Conservation (phyloP, 1,284 basidiomycete genomes). For the Dichomitus squalens region DNA sequence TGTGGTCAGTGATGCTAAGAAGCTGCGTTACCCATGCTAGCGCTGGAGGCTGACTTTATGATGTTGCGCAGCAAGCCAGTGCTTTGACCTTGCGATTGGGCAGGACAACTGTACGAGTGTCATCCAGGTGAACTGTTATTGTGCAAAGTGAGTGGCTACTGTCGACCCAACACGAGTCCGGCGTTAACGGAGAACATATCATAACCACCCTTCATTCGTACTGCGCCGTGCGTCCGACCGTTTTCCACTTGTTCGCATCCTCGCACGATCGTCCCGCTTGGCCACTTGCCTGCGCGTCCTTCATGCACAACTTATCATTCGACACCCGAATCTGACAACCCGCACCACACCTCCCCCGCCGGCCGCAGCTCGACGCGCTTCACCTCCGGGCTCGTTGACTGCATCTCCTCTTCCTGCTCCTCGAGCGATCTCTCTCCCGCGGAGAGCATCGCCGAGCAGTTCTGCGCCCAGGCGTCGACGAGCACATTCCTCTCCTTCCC, state of each 20-base stretch:
- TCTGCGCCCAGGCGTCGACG: constrained; percentile 32
- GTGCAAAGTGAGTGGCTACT: constrained; percentile 27
- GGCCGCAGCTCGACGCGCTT: constrained; percentile 20
- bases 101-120: constrained; percentile 30
- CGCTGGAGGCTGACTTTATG: background rate
- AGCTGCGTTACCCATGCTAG: background rate
- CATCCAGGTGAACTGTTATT: constrained; percentile 35
- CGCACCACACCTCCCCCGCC: background rate
- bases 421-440: constrained; percentile 27
- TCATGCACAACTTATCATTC: no score
- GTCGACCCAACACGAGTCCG: background rate
- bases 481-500: constrained; percentile 36
- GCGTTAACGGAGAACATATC: background rate
- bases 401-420: constrained; percentile 29
- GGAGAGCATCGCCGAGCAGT: constrained; percentile 32
- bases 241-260: background rate
- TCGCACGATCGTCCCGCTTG: no score
- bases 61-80: constrained; percentile 26
- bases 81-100: constrained; percentile 28
- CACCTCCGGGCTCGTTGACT: constrained; percentile 22
- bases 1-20: constrained; percentile 29
- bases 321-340: no score
- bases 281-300: no score
- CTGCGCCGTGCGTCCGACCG: background rate
- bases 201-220: background rate